Conservation (phyloP, 106 monocot species). For the Dendrobium huoshanense region DNA sequence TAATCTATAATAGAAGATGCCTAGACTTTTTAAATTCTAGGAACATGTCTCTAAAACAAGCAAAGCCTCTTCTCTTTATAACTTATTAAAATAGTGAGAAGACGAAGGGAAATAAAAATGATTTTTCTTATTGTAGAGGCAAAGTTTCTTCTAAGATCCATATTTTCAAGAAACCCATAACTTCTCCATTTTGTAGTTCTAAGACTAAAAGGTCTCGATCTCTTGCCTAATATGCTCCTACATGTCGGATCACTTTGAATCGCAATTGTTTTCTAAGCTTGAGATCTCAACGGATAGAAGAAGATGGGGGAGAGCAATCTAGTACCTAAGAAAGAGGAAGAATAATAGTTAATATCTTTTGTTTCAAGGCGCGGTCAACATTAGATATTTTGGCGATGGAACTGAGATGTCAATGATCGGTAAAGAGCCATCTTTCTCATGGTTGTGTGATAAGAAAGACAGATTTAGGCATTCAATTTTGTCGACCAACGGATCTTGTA, state of each 20-base stretch:
- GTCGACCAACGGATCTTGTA: conserved; percentile 9
- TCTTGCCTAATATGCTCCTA: background rate
- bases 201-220: no score
- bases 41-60: no score
- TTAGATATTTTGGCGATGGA: background rate
- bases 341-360: background rate
- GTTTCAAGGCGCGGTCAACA: background rate
- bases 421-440: conserved; percentile 66
- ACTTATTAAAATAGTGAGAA: no score
- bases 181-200: background rate
- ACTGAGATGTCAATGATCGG: conserved; percentile 7
- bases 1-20: no score
- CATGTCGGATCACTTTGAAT: background rate
- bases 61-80: no score
- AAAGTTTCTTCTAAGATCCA: background rate
- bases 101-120: no score
- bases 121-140: background rate
- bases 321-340: background rate
- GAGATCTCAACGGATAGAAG: background rate
- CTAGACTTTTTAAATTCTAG: no score
- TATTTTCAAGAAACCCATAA: background rate
- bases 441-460: conserved; percentile 43
- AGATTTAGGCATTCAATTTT: conserved; percentile 3
- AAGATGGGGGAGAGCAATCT: conserved; percentile 11
- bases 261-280: no score